Evolutionary conservation across 768 basidiomycete species (phyloP).

Genomic region (Tricholoma hemisulphureum): DNA sequence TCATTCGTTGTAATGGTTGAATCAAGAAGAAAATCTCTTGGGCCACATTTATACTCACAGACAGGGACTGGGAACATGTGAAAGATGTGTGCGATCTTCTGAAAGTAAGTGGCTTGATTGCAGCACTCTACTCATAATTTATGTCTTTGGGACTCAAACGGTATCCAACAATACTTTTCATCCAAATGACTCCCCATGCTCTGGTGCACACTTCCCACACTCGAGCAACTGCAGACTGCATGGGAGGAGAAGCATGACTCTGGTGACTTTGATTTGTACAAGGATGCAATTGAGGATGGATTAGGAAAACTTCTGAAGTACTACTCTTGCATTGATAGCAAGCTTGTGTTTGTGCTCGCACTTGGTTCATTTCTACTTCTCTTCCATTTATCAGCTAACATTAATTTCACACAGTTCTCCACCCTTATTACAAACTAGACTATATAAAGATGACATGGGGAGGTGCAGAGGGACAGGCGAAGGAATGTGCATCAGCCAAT

Average conservation of each 20-base stretch:
- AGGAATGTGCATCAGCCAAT: conserved; percentile 12
- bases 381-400: not conserved
- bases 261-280: conserved; percentile 1
- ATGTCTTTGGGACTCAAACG: conserved; percentile 21
- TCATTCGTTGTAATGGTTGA: conserved; percentile 13
- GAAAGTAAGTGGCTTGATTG: not conserved
- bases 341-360: conserved; percentile 11
- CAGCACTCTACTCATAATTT: conserved; percentile 12
- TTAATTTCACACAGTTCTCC: conserved; percentile 19
- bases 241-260: conserved; percentile 12
- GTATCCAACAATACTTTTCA: conserved; percentile 22
- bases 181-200: conserved; percentile 23
- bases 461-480: conserved; percentile 22
- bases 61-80: conserved; percentile 10
- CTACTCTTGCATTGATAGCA: conserved; percentile 9
- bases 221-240: conserved; percentile 19
- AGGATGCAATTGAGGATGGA: conserved; percentile 11
- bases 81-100: conserved; percentile 1
- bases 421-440: conserved; percentile 30
- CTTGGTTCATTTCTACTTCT: conserved; percentile 10
- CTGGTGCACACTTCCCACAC: conserved; percentile 20
- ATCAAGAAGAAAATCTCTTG: conserved; percentile 26
- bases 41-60: conserved; percentile 19
- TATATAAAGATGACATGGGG: conserved; percentile 28
- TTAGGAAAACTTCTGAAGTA: conserved; percentile 14